These are phyloP conservation scores for Spergularia azorica DNA, from an alignment of 179 eudicot species.

Conservation along the genomic window DNA sequence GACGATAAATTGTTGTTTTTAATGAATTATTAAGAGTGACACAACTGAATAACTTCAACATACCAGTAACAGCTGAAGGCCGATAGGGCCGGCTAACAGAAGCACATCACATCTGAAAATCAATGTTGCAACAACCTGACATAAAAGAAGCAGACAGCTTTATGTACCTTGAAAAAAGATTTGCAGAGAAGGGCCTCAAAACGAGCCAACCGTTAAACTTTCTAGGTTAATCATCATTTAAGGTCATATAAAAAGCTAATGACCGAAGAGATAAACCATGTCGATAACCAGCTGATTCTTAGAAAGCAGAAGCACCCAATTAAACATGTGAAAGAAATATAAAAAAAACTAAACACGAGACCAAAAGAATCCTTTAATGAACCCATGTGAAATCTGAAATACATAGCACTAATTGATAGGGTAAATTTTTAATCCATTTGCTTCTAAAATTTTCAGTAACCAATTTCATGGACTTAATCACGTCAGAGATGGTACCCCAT, in stretches of 20 bases:
- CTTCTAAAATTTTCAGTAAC: background rate
- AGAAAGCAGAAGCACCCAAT: background rate
- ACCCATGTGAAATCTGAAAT: background rate
- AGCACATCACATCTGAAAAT: slow-evolving; percentile 92
- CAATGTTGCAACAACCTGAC: slow-evolving; percentile 78
- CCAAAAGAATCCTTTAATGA: background rate
- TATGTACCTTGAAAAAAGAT: background rate
- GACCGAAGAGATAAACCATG: background rate
- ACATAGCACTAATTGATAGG: too few relatives aligned
- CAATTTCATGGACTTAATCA: background rate
- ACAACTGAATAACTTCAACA: slow-evolving; percentile 22
- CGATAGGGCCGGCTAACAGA: slow-evolving; percentile 78
- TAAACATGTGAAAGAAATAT: background rate
- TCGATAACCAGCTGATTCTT: background rate
- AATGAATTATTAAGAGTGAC: background rate
- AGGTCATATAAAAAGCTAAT: background rate
- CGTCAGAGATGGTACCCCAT: background rate
- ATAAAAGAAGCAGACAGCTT: slow-evolving; percentile 29
- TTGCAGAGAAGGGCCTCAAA: background rate
- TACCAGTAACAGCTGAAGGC: slow-evolving; percentile 88
- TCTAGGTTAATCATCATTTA: background rate
- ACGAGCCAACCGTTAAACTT: background rate
- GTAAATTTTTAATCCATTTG: background rate
- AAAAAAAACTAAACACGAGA: background rate
- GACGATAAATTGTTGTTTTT: background rate